These are phyloP conservation scores for Syncephalastrum monosporum DNA, from an alignment of 371 early-diverging fungal species.

Conservation along the genomic window DNA sequence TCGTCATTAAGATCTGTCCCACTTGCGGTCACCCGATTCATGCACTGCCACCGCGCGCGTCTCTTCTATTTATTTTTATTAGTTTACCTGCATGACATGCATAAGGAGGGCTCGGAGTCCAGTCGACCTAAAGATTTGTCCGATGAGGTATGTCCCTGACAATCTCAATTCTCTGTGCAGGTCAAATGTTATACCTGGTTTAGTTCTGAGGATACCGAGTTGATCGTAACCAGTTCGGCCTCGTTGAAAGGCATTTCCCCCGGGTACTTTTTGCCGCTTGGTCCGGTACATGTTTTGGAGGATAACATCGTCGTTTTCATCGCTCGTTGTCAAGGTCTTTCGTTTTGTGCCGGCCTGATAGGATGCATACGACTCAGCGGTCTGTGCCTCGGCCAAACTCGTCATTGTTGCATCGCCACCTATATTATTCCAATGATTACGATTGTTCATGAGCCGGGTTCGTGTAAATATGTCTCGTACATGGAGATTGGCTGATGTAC, in stretches of 20 bases:
- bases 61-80: not conserved
- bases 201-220: constrained; percentile 69
- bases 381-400: constrained; percentile 54
- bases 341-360: constrained; percentile 38
- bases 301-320: constrained; percentile 16
- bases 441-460: not conserved
- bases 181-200: constrained; percentile 60
- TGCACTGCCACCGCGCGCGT: not conserved
- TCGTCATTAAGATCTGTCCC: not conserved
- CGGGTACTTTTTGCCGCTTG: constrained; percentile 34
- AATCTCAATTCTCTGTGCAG: not conserved
- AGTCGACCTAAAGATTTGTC: constrained; percentile 44
- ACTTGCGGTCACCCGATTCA: not conserved
- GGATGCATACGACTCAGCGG: constrained; percentile 43
- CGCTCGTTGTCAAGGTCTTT: constrained; percentile 12
- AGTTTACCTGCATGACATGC: constrained; percentile 80
- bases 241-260: constrained; percentile 39
- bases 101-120: constrained; percentile 75
- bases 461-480: constrained; percentile 37
- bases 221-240: constrained; percentile 61
- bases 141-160: not conserved
- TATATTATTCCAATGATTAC: constrained; percentile 15
- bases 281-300: constrained; percentile 25
- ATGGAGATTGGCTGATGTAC: constrained; percentile 78
- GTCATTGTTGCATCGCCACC: constrained; percentile 81